Base-by-base conservation (phyloP, 1,139 yeast genomes). In the Barnettozyma hawaiiensis region DNA sequence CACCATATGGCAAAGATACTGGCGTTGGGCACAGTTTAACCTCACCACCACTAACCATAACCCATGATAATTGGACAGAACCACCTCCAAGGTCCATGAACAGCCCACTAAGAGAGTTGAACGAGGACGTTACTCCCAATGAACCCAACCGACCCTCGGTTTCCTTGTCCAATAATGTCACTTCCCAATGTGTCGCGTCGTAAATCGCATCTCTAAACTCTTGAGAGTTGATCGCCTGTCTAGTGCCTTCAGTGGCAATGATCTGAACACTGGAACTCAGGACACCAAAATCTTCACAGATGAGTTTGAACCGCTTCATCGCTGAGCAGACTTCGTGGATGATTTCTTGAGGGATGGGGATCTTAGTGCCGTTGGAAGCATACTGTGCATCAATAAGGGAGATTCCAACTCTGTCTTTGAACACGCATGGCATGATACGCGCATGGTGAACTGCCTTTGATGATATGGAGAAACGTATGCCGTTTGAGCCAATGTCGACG, bases 51-150 rank as follows among this genome's bases (percentile, higher is more conserved):
- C 63, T 61, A 38, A 79, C 72, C 43, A 69, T 66, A 22, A 80
- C 74, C 85, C 87, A 81, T 33, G 83, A 77, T 22, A 81, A 53
- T 49, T 78, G 84, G 0, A 78, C 70, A 10, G 78, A 71, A 0
- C 85, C 84, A 27, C 85, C 85, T 6, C 85, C 85, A 35, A 81
- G 63, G 53, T 81, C 86, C 71, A 81, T 70, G 53, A 76, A 79
- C 18, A 81, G 58, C 2, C 87, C 87, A 20, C 75, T 71, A 2
- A 78, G 72, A 24, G 73, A 71, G 55, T 76, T 73, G 56, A 79
- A 79, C 0, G 85, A 77, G 0, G 85, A 77, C 0, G 83, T 81
- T 10, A 81, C 84, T 21, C 87, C 86, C 52, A 74, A 76, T 0
- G 82, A 77, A 10, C 82, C 85, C 8, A 78, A 70, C 47, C 69